Evolutionary conservation across 225 moss, liverwort and hornwort genomes (phyloP).

Genomic region (Pleurozium schreberi): DNA sequence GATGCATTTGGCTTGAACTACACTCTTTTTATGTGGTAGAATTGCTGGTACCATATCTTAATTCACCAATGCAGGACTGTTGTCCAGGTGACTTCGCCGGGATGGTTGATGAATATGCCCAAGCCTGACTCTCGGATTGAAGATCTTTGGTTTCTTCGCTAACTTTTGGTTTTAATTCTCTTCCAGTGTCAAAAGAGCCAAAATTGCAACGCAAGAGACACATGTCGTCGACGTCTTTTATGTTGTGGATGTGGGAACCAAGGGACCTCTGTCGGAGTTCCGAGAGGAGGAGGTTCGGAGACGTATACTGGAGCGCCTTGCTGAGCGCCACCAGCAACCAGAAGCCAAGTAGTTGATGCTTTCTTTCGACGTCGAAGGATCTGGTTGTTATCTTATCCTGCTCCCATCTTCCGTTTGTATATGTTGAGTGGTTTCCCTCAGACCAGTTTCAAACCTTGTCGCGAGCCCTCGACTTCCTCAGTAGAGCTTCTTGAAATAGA

Average conservation of each 20-base stretch:
- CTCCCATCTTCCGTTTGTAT: background rate
- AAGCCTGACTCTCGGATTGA: background rate
- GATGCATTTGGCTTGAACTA: background rate
- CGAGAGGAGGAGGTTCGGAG: constrained; percentile 40
- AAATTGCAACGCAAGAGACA: constrained; percentile 58
- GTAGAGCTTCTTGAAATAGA: background rate
- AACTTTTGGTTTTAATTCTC: background rate
- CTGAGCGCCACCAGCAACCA: constrained; percentile 26
- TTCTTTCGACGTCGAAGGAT: background rate
- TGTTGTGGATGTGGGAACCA: constrained; percentile 54
- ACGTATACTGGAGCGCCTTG: constrained; percentile 49
- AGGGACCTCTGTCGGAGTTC: constrained; percentile 26
- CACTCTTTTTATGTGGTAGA: background rate
- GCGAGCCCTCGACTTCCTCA: background rate
- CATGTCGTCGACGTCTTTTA: constrained; percentile 56
- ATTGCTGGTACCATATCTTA: background rate
- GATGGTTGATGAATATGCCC: background rate
- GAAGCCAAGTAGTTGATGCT: background rate
- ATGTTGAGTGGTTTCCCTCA: background rate
- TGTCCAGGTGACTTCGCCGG: background rate
- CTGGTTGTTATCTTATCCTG: background rate
- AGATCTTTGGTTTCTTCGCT: background rate
- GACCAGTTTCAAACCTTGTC: background rate
- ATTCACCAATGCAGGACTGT: background rate
- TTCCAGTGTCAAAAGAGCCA: constrained; percentile 68